Evolutionary conservation across 805 yeast genomes (phyloP).

Genomic region (Saccharomyces paradoxus): DNA sequence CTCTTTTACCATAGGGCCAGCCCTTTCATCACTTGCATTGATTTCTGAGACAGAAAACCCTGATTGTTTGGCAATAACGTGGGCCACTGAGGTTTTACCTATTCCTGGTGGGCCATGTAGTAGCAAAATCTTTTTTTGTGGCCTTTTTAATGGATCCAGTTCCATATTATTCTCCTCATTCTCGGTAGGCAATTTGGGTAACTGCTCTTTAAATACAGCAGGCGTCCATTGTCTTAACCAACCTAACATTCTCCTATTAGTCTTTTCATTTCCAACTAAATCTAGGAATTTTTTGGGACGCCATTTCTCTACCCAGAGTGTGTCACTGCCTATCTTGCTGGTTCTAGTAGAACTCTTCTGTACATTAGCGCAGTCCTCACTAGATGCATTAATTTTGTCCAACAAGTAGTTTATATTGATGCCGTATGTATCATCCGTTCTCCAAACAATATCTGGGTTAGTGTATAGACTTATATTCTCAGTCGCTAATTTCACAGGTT

Average conservation of each 20-base stretch:
- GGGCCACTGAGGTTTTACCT: constrained; percentile 87
- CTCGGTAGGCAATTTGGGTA: constrained; percentile 18
- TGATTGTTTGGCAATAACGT: constrained; percentile 70
- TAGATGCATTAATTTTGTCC: constrained; percentile 26
- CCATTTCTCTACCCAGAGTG: constrained; percentile 57
- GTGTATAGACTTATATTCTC: not conserved
- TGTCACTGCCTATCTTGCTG: constrained; percentile 1
- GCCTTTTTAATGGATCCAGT: constrained; percentile 49
- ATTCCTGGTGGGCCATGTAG: constrained; percentile 91
- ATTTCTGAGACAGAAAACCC: constrained; percentile 78
- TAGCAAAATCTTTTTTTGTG: constrained; percentile 54
- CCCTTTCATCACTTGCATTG: constrained; percentile 77
- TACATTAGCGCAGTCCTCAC: not conserved
- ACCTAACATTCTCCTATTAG: constrained; percentile 48
- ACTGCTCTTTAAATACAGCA: constrained; percentile 43
- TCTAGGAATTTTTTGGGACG: constrained; percentile 58
- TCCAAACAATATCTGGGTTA: constrained; percentile 10
- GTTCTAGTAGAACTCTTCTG: not conserved
- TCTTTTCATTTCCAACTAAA: constrained; percentile 58
- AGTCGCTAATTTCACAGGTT: not conserved
- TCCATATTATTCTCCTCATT: constrained; percentile 5
- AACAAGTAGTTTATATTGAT: constrained; percentile 33
- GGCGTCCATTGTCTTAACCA: constrained; percentile 68
- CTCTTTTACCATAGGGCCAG: constrained; percentile 47
- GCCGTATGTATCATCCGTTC: constrained; percentile 31